These are phyloP conservation scores for Coemansia biformis DNA, from an alignment of 192 early-diverging fungal genomes.

Conservation along the genomic window DNA sequence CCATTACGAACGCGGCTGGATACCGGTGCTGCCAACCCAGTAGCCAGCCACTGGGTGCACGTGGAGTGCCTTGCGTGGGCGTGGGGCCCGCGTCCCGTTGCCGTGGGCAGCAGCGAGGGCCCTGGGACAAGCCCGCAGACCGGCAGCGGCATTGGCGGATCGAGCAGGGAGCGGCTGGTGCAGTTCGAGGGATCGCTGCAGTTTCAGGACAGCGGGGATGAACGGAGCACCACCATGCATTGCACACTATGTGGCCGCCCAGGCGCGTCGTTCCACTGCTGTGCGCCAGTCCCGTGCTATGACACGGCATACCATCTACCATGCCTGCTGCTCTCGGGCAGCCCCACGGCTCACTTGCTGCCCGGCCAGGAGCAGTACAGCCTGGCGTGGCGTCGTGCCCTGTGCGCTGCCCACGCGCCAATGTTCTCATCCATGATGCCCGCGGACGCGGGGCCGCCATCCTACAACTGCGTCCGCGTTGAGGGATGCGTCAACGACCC, in stretches of 20 bases:
- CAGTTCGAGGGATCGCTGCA: constrained; percentile 31
- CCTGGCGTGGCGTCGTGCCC: constrained; percentile 35
- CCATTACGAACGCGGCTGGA: constrained; percentile 5
- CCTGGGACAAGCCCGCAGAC: background rate
- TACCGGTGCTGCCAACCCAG: background rate
- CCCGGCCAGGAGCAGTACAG: constrained; percentile 22
- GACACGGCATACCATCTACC: constrained; percentile 42
- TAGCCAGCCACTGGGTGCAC: constrained; percentile 27
- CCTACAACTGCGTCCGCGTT: constrained; percentile 15
- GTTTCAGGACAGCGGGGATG: constrained; percentile 1
- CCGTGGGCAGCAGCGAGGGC: background rate
- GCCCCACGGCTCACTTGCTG: constrained; percentile 1
- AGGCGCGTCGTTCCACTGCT: constrained; percentile 43
- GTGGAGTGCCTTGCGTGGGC: constrained; percentile 49
- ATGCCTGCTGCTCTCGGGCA: constrained; percentile 30
- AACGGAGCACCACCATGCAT: too few relatives aligned
- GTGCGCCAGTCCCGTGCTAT: constrained; percentile 33
- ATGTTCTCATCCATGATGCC: constrained; percentile 42
- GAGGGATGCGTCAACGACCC: constrained; percentile 3
- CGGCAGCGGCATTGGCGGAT: too few relatives aligned
- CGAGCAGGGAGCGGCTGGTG: constrained; percentile 6
- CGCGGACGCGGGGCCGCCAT: constrained; percentile 6
- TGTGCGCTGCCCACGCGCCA: constrained; percentile 34
- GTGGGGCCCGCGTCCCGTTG: constrained; percentile 39
- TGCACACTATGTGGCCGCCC: constrained; percentile 30